Evolutionary conservation across 257 asterid genomes (phyloP).

Genomic region (Leonotis leonurus): DNA sequence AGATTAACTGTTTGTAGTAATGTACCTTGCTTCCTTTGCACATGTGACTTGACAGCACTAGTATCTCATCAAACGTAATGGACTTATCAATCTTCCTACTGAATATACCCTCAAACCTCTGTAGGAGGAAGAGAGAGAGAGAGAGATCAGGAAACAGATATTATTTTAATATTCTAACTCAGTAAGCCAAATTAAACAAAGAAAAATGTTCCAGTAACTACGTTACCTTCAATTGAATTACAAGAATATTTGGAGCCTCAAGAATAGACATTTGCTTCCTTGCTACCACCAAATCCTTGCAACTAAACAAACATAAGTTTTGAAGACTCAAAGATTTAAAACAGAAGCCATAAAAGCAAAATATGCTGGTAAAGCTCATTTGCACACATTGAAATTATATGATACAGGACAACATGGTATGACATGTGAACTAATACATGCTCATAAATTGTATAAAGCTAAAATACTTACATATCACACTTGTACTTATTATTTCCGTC

Average conservation of each 20-base stretch:
- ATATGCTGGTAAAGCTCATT: conserved; percentile 6
- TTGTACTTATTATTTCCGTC: conserved; percentile 92
- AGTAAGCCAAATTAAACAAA: conserved; percentile 3
- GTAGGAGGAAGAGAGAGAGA: background rate
- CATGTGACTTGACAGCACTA: conserved; percentile 85
- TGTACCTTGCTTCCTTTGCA: conserved; percentile 76
- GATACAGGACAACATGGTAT: background rate
- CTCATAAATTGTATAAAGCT: background rate
- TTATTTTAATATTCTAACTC: background rate
- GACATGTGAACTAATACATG: background rate
- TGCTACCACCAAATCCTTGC: conserved; percentile 92
- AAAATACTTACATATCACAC: conserved; percentile 73
- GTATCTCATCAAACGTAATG: conserved; percentile 66
- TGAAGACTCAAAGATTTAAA: conserved; percentile 12
- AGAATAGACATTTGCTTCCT: conserved; percentile 91
- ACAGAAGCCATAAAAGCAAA: background rate
- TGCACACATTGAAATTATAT: conserved; percentile 6
- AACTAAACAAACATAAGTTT: conserved; percentile 54
- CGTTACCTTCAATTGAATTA: conserved; percentile 86
- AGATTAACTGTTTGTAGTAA: conserved; percentile 9
- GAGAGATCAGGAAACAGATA: background rate
- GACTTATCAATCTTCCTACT: conserved; percentile 86
- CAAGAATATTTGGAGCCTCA: conserved; percentile 96
- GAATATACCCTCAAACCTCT: conserved; percentile 91
- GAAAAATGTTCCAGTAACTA: conserved; percentile 1